Conservation (phyloP, 2,329 filamentous ascomycete species). For the Colletotrichum tropicicola region DNA sequence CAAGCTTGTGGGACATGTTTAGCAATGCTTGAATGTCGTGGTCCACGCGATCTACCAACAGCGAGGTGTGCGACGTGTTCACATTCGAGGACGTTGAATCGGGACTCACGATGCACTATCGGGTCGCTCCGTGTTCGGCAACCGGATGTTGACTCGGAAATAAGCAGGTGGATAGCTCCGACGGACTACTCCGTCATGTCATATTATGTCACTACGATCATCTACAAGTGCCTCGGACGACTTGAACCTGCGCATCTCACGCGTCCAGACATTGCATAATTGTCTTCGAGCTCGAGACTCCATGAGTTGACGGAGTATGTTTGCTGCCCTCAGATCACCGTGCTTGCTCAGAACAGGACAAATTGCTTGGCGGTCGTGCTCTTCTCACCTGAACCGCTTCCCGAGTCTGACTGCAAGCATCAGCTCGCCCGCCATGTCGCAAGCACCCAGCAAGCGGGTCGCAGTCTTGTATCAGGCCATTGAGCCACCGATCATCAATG, state of each 20-base stretch:
- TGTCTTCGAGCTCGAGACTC: too few species aligned
- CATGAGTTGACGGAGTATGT: too few species aligned
- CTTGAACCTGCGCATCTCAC: too few species aligned
- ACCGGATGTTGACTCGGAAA: neutral
- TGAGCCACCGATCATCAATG: slow-evolving; percentile 55
- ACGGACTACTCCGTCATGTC: neutral
- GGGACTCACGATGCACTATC: neutral
- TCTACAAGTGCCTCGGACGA: neutral
- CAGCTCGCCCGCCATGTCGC: neutral
- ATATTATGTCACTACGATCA: neutral
- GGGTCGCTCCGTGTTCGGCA: neutral
- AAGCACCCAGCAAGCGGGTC: slow-evolving; percentile 33
- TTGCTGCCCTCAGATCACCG: too few species aligned
- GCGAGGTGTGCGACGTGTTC: too few species aligned
- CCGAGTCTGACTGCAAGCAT: neutral
- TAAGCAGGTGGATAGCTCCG: neutral
- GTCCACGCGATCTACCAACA: too few species aligned
- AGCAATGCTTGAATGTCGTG: neutral
- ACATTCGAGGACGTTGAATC: too few species aligned
- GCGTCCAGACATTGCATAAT: too few species aligned
- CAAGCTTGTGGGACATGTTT: slow-evolving; percentile 28
- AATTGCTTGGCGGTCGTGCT: neutral
- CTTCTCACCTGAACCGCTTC: too few species aligned
- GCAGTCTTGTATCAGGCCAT: slow-evolving; percentile 57
- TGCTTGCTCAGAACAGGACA: too few species aligned